Evolutionary conservation across 2,329 filamentous ascomycete species (phyloP), one percentile per base, ranked within the genome.

Genomic region (Colletotrichum australisinense): DNA sequence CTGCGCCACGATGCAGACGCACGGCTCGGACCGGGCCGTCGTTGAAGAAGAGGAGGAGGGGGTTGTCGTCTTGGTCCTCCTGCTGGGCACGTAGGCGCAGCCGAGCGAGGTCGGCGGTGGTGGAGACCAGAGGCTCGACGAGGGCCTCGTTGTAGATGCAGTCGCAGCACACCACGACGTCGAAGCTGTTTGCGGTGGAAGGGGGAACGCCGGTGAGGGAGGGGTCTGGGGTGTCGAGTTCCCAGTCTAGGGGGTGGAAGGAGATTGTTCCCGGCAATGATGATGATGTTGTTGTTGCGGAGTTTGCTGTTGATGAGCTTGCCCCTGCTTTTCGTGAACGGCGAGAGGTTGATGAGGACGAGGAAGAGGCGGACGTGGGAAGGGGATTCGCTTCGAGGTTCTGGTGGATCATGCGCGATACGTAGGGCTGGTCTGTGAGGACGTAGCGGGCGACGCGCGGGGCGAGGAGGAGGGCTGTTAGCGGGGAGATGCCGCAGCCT

Each of bases 101-200:
- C 11, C 84, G 84, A 81, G 95, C 97, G 28, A 92, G 88, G 75
- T 97, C 93, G 6, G 87, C 90, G 80, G 94, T 97, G 0, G 94
- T 93, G 77, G 92, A 89, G n/a, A 97, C 93, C 62, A 98, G 90
- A 0, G 95, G 95, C 56, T 89, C 85, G 28, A 98, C 90, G 3
- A 98, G 88, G 2, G 93, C 90, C 76, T 98, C 94, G 83, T 98
- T 99, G 86, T 97, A 99, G 77, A 99, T 93, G 82, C 95, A 98
- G 82, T 99, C 97, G 79, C 95, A 97, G 4, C 95, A 95, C 46
- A 98, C 81, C 12, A 98, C 86, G 16, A 91, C 83, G 78, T 97
- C 93, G 76, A 97, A 93, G 70, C 88, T 87, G 78, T 77, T 79
- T 57, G 75, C 78, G 49, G 66, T 75, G 19, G 76, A 74, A 16